A percentile compares a stretch with the other conserved stretches of the same genome.
These are phyloP conservation scores for Vanrija humicola DNA, from an alignment of 1,284 basidiomycete genomes.

Conservation along the genomic window DNA sequence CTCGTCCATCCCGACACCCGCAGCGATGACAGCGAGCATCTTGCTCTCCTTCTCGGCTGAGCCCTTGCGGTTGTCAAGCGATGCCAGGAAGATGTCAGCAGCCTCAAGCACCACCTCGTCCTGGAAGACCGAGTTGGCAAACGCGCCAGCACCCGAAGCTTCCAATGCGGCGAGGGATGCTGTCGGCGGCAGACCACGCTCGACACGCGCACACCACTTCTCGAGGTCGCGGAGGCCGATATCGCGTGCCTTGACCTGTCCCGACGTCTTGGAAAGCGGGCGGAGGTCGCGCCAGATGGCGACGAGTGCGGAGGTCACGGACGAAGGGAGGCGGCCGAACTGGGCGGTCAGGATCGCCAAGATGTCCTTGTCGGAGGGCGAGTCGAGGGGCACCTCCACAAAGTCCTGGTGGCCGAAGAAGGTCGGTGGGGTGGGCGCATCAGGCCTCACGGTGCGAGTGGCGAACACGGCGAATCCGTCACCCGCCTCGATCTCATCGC, in stretches of 20 bases:
- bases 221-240: slow-evolving; percentile 82
- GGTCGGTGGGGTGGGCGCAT: slow-evolving; percentile 49
- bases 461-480: slow-evolving; percentile 76
- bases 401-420: slow-evolving; percentile 84
- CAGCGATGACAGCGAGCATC: slow-evolving; percentile 55
- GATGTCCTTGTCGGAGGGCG: slow-evolving; percentile 65
- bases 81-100: slow-evolving; percentile 85
- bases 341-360: slow-evolving; percentile 62
- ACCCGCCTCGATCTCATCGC: slow-evolving; percentile 63
- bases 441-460: slow-evolving; percentile 62
- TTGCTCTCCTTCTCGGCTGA: slow-evolving; percentile 30
- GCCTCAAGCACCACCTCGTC: slow-evolving; percentile 90
- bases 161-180: slow-evolving; percentile 27
- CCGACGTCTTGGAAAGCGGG: slow-evolving; percentile 40
- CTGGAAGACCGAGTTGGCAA: slow-evolving; percentile 72
- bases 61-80: slow-evolving; percentile 56
- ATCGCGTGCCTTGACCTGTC: slow-evolving; percentile 46
- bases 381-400: slow-evolving; percentile 61
- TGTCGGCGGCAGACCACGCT: slow-evolving; percentile 57
- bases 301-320: slow-evolving; percentile 42
- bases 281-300: slow-evolving; percentile 41
- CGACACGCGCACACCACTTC: slow-evolving; percentile 77
- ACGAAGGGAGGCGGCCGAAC: slow-evolving; percentile 60
- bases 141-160: slow-evolving; percentile 50
- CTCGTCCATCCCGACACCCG: slow-evolving; percentile 62